Evolutionary conservation across 2,329 filamentous ascomycete species (phyloP), one percentile per base, ranked within the genome.

Genomic region (Aspergillus quadricinctus): DNA sequence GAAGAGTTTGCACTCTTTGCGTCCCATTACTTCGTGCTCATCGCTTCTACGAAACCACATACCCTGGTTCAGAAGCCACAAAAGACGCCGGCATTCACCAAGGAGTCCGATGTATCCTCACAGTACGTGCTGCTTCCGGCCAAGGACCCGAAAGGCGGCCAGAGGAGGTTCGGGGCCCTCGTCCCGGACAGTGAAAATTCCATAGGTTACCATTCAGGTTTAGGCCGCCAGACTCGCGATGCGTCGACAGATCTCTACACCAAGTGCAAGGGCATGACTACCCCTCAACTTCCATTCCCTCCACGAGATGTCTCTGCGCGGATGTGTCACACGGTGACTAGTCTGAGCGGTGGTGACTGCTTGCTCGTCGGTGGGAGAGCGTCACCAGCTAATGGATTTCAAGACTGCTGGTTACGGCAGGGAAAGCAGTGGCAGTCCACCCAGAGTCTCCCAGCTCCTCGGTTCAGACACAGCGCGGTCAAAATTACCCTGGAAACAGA

Each of bases 1-100:
- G 93, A 97, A 72, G 93, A 97, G 66, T 92, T 97, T 68, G 86
- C 88, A 2, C 78, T 96, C 0, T 96, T 95, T 71, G 85, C 84
- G 2, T 86, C 86, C 35, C 92, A 97, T 72, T 96, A 96, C 72
- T 89, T 92, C 64, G 75, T 97, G 46, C 79, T 96, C 8, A 79
- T 85, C 51, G 90, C 90, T 14, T 80, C 77, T 45, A 84, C 64
- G 60, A 28, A 50, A 53, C 53, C 49, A 7, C 48, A 49, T 48
- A 6, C 1, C 25, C 6, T 49, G 19, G 40, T 53, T 9, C 40
- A 28, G 19, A 45, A 28, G 17, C 35, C 35, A 41, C 40, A 56
- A 35, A 10, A 4, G 25, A 43, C 49, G 9, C 28, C 41, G 19
- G 25, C 7, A 2, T 11, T 43, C 7, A 48, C 52, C 3, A 11